Evolutionary conservation across 352 stramenopile species (phyloP).

Genomic region (Pythium myriotylum): DNA sequence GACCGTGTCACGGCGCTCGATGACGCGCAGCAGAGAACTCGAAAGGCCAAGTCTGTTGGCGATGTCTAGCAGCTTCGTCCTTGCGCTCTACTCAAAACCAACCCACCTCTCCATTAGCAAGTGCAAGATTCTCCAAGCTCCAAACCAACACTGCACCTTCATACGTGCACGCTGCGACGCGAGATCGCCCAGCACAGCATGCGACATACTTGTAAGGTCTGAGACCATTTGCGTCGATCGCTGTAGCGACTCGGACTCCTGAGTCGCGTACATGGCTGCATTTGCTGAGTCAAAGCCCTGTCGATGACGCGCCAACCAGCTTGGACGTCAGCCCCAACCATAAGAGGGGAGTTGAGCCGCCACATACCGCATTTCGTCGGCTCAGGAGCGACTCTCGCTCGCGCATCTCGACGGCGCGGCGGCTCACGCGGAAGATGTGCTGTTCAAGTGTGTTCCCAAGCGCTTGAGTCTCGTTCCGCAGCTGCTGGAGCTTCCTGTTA

Average conservation of each 20-base stretch:
- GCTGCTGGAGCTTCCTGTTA: slow-evolving; percentile 66
- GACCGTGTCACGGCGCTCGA: slow-evolving; percentile 79
- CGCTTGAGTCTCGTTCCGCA: slow-evolving; percentile 69
- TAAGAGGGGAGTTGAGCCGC: not conserved
- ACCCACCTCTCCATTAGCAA: not conserved
- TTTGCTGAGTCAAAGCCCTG: slow-evolving; percentile 73
- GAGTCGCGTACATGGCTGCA: slow-evolving; percentile 68
- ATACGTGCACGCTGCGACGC: slow-evolving; percentile 65
- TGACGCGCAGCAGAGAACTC: slow-evolving; percentile 79
- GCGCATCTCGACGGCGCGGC: slow-evolving; percentile 63
- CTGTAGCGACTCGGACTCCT: slow-evolving; percentile 81
- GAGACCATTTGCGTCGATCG: slow-evolving; percentile 82
- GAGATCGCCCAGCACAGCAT: slow-evolving; percentile 75
- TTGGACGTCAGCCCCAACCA: not conserved
- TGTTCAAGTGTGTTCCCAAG: slow-evolving; percentile 75
- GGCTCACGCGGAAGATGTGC: slow-evolving; percentile 72
- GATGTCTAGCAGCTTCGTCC: slow-evolving; percentile 81
- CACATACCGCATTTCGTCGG: slow-evolving; percentile 52
- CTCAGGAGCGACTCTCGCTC: slow-evolving; percentile 80
- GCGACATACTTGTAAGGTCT: slow-evolving; percentile 71
- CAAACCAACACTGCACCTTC: slow-evolving; percentile 43
- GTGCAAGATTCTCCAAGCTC: no score
- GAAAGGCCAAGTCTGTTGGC: slow-evolving; percentile 84
- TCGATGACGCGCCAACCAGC: not conserved
- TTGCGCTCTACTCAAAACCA: slow-evolving; percentile 55